Percentiles rank a stretch among this genome's conserved stretches.
Conservation (phyloP, 2,329 filamentous ascomycete genomes). For the Tricladium varicosporioides region DNA sequence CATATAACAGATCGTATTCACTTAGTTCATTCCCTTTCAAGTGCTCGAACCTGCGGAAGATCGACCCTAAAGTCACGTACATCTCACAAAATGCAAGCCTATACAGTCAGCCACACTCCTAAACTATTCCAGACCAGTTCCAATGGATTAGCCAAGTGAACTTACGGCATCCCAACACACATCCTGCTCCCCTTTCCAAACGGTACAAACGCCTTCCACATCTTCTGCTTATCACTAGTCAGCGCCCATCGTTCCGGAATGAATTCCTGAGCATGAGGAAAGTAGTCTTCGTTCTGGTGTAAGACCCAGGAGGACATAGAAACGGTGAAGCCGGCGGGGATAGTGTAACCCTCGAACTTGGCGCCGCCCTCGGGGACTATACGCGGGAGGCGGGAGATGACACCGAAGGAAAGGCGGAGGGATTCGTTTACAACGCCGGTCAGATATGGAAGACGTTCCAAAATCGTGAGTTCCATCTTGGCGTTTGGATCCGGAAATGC, state of each 20-base stretch:
- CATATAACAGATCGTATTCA: neutral
- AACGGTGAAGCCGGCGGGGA: neutral
- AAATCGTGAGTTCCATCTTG: neutral
- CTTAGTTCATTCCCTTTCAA: neutral
- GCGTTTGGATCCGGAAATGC: slow-evolving; percentile 31
- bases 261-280: slow-evolving; percentile 35
- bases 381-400: slow-evolving; percentile 28
- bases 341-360: neutral
- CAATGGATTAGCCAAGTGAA: too few relatives aligned
- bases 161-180: slow-evolving; percentile 12
- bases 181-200: slow-evolving; percentile 13
- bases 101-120: too few relatives aligned
- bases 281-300: slow-evolving; percentile 34
- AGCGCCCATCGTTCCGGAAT: slow-evolving; percentile 36
- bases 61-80: neutral
- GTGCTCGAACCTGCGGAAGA: slow-evolving; percentile 4
- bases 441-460: slow-evolving; percentile 30
- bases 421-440: slow-evolving; percentile 33
- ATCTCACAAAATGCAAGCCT: too few relatives aligned
- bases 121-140: too few relatives aligned
- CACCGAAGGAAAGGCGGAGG: slow-evolving; percentile 31
- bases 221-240: slow-evolving; percentile 12
- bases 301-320: slow-evolving; percentile 35
- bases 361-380: slow-evolving; percentile 19
- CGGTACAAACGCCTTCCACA: slow-evolving; percentile 36